phyloP scores from a whole-genome alignment of 305 asterid genomes.

The Solanum hybrid region DNA sequence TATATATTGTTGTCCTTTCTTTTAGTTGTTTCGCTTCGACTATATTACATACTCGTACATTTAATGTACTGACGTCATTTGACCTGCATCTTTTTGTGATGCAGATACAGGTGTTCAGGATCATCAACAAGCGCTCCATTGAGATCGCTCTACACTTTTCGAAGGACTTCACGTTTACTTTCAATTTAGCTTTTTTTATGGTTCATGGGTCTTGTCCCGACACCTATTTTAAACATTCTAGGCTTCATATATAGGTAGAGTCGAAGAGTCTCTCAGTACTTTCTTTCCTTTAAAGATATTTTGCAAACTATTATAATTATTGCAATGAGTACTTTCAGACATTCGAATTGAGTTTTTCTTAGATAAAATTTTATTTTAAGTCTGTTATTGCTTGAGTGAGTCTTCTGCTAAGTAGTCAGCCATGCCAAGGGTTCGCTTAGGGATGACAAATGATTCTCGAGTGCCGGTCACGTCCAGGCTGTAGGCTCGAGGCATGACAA shows the following conservation, averaged over 20 bases:
- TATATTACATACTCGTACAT: background rate
- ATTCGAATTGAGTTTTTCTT: background rate
- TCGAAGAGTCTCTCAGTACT: background rate
- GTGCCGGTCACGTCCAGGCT: too few species aligned
- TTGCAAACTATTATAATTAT: background rate
- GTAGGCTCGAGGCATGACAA: too few species aligned
- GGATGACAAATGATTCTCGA: too few species aligned
- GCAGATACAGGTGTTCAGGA: background rate
- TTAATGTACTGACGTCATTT: background rate
- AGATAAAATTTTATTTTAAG: too few species aligned
- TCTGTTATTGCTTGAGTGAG: too few species aligned
- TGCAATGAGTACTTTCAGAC: background rate
- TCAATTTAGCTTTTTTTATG: background rate
- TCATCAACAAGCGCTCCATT: background rate
- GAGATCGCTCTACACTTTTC: background rate
- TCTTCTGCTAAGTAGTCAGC: too few species aligned
- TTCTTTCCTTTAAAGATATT: background rate
- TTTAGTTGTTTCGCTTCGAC: background rate
- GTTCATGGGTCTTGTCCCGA: background rate
- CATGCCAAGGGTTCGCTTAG: too few species aligned
- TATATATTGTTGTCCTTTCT: background rate
- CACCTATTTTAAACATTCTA: background rate
- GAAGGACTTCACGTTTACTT: background rate
- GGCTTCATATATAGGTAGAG: background rate
- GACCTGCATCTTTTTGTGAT: background rate